phyloP scores from a whole-genome alignment of 148 eudicot species.

The Hydrangea macrophylla region DNA sequence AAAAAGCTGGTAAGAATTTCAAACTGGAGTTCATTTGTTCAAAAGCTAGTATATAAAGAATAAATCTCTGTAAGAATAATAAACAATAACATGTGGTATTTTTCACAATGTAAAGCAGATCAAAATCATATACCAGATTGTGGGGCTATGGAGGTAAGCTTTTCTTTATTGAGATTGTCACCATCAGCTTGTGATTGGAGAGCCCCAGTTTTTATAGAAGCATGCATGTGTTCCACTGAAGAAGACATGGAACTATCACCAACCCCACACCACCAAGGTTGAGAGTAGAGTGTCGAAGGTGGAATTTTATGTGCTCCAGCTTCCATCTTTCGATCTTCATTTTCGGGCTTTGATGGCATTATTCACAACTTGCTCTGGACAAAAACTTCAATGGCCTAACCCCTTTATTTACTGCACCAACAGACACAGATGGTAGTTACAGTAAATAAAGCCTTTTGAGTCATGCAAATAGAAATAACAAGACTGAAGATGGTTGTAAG shows the following conservation, averaged over 20 bases:
- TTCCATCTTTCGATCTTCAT: slow-evolving; percentile 25
- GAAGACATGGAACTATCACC: slow-evolving; percentile 34
- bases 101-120: not conserved
- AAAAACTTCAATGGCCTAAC: slow-evolving; percentile 4
- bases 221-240: slow-evolving; percentile 29
- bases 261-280: slow-evolving; percentile 69
- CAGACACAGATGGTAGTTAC: not conserved
- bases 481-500: too few species aligned
- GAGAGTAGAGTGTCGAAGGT: slow-evolving; percentile 28
- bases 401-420: slow-evolving; percentile 10
- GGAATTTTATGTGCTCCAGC: slow-evolving; percentile 21
- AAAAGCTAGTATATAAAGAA: too few species aligned
- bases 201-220: slow-evolving; percentile 22
- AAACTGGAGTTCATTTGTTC: too few species aligned
- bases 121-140: slow-evolving; percentile 37
- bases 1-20: too few species aligned
- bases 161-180: slow-evolving; percentile 28
- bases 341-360: slow-evolving; percentile 45
- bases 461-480: too few species aligned
- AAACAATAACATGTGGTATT: not conserved
- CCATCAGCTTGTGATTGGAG: slow-evolving; percentile 29
- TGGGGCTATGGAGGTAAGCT: slow-evolving; percentile 20
- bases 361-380: slow-evolving; percentile 17
- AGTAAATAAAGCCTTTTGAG: not conserved
- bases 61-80: too few species aligned